These are phyloP conservation scores for Mucor mucedo DNA, from an alignment of 371 early-diverging fungal genomes.

Conservation along the genomic window DNA sequence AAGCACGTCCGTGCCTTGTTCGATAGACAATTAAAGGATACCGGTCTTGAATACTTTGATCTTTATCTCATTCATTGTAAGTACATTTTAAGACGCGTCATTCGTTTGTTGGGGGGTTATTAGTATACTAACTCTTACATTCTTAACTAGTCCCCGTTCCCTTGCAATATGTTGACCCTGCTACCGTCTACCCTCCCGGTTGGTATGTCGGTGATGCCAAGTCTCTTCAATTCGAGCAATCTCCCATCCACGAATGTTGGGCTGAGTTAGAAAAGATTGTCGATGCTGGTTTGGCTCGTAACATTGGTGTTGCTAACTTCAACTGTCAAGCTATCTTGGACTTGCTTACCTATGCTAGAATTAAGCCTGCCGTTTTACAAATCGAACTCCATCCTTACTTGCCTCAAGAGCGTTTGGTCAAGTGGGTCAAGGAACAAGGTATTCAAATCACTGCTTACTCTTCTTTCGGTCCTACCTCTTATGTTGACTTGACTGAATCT, in stretches of 20 bases:
- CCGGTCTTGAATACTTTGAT: conserved; percentile 73
- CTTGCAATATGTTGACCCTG: conserved; percentile 36
- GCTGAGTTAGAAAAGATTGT: conserved; percentile 50
- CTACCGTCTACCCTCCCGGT: conserved; percentile 41
- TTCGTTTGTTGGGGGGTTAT: conserved; percentile 35
- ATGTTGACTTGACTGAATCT: conserved; percentile 46
- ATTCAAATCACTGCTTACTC: conserved; percentile 70
- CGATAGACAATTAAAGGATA: conserved; percentile 56
- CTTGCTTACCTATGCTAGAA: conserved; percentile 45
- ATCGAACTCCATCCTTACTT: conserved; percentile 76
- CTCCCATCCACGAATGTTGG: conserved; percentile 53
- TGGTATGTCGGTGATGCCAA: conserved; percentile 38
- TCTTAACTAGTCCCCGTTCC: conserved; percentile 46
- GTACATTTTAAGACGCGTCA: conserved; percentile 6
- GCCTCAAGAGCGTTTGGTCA: conserved; percentile 57
- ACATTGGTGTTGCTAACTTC: conserved; percentile 71
- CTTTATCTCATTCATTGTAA: conserved; percentile 64
- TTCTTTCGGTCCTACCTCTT: conserved; percentile 66
- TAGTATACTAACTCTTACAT: too few relatives aligned
- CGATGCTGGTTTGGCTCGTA: conserved; percentile 38
- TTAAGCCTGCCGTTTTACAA: conserved; percentile 52
- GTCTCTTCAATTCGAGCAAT: conserved; percentile 33
- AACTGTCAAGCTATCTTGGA: conserved; percentile 48
- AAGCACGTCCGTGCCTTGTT: conserved; percentile 50
- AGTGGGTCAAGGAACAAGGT: conserved; percentile 39